Evolutionary conservation across 164 flowering plant genomes (phyloP), one percentile per base, ranked within the genome.

Genomic region (Sedum album): DNA sequence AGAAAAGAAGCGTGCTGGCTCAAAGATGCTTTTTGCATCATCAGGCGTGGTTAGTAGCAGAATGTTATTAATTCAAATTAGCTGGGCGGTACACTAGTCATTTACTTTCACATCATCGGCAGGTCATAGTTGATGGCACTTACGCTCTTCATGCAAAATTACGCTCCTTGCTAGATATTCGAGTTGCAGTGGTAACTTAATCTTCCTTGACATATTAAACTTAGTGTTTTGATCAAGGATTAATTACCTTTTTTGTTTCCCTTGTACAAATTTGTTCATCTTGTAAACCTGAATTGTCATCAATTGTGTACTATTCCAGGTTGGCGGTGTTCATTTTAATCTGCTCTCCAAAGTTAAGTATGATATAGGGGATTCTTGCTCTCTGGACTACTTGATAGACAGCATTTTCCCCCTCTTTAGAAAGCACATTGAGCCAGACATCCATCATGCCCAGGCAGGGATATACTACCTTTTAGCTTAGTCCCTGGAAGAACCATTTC

Each of bases 91-190:
- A 55, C 17, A 28, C 33, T 69, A 31, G 25, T 44, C 62, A 17
- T 41, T 60, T 63, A 69, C 18, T 66, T 61, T 8, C 30, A 23
- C 66, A 35, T 66, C 72, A 17, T 48, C 75, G 70, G 35, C 73
- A 94, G 99, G 97, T 95, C 36, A 86, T 95, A 70, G 91, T 95
- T 75, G 99, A 95, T 83, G 99, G 99, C 64, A 90, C 96, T 36
- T 95, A 90, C 82, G 99, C 97, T 33, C 77, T 95, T 36, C 94
- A 95, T 78, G 86, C 97, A 75, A 88, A 83, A 74, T 77, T 95
- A 79, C 93, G 97, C 25, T 90, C 97, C 71, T 76, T 88, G 81
- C 86, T 95, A 13, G 99, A 95, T 72, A 91, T 95, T 76, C 85
- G 97, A 61, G 99, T 95, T 76, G 99, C 97, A 67, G 99, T 95